Conservation (phyloP, 441 rosid genomes). For the Biscutella laevigata region DNA sequence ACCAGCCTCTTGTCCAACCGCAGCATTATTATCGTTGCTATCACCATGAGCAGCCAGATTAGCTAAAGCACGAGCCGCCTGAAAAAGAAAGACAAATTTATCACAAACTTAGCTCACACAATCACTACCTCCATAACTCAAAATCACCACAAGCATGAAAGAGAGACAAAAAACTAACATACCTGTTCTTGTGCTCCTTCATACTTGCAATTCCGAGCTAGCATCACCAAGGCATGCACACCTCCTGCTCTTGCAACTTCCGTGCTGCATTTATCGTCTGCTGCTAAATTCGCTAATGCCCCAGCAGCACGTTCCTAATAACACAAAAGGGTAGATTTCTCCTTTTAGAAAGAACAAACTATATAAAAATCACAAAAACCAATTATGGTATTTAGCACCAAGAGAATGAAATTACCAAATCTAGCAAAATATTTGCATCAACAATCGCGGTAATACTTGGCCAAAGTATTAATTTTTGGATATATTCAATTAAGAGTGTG, state of each 20-base stretch:
- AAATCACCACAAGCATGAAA: not conserved
- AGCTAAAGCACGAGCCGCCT: conserved; percentile 98
- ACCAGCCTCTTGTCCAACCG: conserved; percentile 85
- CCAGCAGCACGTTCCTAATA: conserved; percentile 96
- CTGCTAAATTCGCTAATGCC: conserved; percentile 93
- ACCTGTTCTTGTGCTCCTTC: conserved; percentile 97
- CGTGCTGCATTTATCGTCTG: conserved; percentile 85
- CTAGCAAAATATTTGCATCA: conserved; percentile 1
- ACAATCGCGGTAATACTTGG: not conserved
- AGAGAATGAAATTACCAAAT: not conserved
- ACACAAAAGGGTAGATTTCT: not conserved
- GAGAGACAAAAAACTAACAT: no score
- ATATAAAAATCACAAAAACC: not conserved
- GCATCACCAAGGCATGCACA: conserved; percentile 81
- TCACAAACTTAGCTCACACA: conserved; percentile 3
- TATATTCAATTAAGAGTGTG: not conserved
- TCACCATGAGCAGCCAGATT: conserved; percentile 97
- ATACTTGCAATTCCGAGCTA: conserved; percentile 73
- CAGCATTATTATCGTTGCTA: conserved; percentile 75
- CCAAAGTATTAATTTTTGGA: not conserved
- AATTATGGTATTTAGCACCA: not conserved
- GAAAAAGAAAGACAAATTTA: conserved; percentile 7
- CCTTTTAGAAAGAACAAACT: not conserved
- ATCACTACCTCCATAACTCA: not conserved
- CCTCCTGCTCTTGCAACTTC: conserved; percentile 88